Evolutionary conservation across 257 asterid genomes (phyloP), one percentile per base, ranked within the genome.

Genomic region (Solanum habrochaites): DNA sequence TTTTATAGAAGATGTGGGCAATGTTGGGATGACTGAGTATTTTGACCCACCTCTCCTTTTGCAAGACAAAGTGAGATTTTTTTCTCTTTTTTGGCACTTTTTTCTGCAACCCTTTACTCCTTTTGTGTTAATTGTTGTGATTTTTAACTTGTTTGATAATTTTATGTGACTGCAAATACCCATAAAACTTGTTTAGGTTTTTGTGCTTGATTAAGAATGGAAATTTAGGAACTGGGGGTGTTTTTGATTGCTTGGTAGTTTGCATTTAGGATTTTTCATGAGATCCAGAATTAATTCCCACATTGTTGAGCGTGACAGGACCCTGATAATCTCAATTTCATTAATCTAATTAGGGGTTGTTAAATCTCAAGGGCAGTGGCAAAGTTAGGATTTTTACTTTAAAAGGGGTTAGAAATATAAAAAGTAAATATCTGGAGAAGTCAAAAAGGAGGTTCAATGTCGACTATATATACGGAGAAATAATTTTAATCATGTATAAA

Each of bases 1-100:
- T 3, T 90, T 85, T 91, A 95, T 93, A 29, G 99, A 96, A 90
- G 99, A 96, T 91, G 98, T 96, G 88, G 99, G 99, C 91, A 94
- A 91, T 91, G 98, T 96, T 78, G 99, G 99, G 88, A 96, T 96
- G 99, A 42, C 92, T 25, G 98, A 96, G 75, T 90, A 90, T 88
- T 94, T 93, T 71, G 98, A 96, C 91, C 90, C 99, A 29, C 91
- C 96, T 86, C 93, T 88, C 75, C 88, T 94, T 87, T 90, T 96
- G 91, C 98, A 93, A 86, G 94, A 94, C 43, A 96, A 95, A 89
- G 99, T 95, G 83, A 75, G 88, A 74, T 77, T 77, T 74, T 42
- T 29, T 39, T 45, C 35, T 25, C 39, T 75, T 87, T 83, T 67
- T 66, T 49, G 82, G 62, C 83, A 49, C 39, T 42, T 40, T 75